Conservation (phyloP, 2,329 filamentous ascomycete genomes). For the Aspergillus latus region DNA sequence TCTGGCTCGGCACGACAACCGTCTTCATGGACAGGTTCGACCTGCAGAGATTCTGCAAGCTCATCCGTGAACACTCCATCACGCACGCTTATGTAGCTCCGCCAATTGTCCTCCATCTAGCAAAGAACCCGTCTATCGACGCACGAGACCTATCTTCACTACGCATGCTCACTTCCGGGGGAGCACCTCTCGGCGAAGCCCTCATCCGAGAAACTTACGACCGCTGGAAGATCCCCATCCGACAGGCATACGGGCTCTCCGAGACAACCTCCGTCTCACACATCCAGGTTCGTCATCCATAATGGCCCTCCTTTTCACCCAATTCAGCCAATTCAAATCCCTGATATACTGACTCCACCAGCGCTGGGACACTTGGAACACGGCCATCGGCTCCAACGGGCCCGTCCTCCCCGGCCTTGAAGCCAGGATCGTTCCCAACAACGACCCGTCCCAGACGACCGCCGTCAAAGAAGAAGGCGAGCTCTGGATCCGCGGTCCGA, state of each 20-base stretch:
- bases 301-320: too few relatives aligned
- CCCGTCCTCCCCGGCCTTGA: conserved; percentile 18
- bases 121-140: conserved; percentile 14
- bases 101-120: conserved; percentile 21
- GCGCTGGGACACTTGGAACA: conserved; percentile 21
- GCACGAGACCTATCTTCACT: conserved; percentile 18
- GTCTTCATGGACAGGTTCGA: conserved; percentile 21
- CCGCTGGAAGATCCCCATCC: conserved; percentile 15
- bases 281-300: conserved; percentile 13
- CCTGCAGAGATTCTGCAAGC: conserved; percentile 11
- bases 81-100: conserved; percentile 21
- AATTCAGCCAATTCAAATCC: neutral
- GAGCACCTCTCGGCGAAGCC: conserved; percentile 18
- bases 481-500: conserved; percentile 64
- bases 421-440: conserved; percentile 10
- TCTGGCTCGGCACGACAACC: conserved; percentile 16
- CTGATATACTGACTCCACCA: neutral
- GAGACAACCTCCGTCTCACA: conserved; percentile 20
- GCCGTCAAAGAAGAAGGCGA: conserved; percentile 39
- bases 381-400: conserved; percentile 17
- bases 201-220: conserved; percentile 19
- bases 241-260: conserved; percentile 23
- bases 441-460: neutral
- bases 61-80: conserved; percentile 16
- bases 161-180: conserved; percentile 25